Conservation (phyloP, 768 basidiomycete species). For the Agrocybe praecox region DNA sequence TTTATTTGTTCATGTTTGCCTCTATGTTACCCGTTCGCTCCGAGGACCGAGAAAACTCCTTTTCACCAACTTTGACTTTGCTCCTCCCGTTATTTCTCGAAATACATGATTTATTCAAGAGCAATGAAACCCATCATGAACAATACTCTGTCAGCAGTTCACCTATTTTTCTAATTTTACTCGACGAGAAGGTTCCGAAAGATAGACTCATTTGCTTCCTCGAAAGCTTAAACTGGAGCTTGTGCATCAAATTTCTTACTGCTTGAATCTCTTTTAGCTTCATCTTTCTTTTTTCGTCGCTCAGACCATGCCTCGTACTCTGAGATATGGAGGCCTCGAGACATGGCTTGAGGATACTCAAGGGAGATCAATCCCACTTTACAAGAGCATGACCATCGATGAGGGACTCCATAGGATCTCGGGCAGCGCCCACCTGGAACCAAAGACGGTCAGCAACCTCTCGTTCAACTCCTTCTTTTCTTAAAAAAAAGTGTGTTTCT, state of each 20-base stretch:
- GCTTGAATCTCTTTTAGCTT: too few relatives aligned
- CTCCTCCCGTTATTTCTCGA: too few relatives aligned
- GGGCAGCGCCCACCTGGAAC: background rate
- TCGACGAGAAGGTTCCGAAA: too few relatives aligned
- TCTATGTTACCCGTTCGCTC: background rate
- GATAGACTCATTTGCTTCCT: too few relatives aligned
- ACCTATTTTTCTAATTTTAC: too few relatives aligned
- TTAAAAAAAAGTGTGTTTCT: background rate
- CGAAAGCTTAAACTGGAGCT: too few relatives aligned
- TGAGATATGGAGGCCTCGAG: conserved; percentile 11
- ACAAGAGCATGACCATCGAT: background rate
- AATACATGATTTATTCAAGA: too few relatives aligned
- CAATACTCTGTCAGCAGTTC: too few relatives aligned
- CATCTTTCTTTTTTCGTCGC: background rate
- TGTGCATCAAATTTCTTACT: too few relatives aligned
- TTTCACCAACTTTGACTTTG: too few relatives aligned
- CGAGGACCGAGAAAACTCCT: too few relatives aligned
- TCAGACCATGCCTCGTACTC: background rate
- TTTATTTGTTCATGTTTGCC: conserved; percentile 1
- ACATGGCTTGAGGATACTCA: conserved; percentile 8
- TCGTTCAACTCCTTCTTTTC: background rate
- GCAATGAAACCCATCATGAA: too few relatives aligned
- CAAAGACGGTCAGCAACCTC: conserved; percentile 1
- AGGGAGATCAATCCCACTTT: background rate
- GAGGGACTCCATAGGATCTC: conserved; percentile 4